Conservation (phyloP, 805 yeast species). For the Spathaspora girioi region DNA sequence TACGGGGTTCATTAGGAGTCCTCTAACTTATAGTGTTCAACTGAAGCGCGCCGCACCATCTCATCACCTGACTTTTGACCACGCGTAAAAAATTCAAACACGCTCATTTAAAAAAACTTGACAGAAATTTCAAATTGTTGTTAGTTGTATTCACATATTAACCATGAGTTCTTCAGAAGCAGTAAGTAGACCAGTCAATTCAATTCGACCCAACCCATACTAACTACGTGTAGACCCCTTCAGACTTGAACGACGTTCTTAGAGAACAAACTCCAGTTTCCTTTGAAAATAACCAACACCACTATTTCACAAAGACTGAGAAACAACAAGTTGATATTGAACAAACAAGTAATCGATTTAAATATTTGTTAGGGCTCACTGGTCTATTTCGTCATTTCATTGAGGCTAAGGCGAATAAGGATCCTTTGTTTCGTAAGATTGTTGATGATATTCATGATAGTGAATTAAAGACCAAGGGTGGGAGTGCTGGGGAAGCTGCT, state of each 20-base stretch:
- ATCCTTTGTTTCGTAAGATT: slow-evolving; percentile 52
- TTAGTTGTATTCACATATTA: not conserved
- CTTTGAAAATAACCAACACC: slow-evolving; percentile 9
- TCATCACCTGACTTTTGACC: no score
- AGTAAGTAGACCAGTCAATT: slow-evolving; percentile 1
- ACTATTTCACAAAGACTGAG: slow-evolving; percentile 32
- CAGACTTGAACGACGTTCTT: slow-evolving; percentile 8
- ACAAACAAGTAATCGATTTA: slow-evolving; percentile 61
- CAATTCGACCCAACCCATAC: not conserved
- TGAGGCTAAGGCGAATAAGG: slow-evolving; percentile 56
- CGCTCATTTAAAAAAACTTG: not conserved
- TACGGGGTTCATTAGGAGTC: no score
- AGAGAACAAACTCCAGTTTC: slow-evolving; percentile 1
- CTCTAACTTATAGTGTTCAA: no score
- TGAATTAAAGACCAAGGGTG: slow-evolving; percentile 10
- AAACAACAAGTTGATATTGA: slow-evolving; percentile 46
- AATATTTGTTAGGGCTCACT: slow-evolving; percentile 60
- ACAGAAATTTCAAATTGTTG: not conserved
- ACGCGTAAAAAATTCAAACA: not conserved
- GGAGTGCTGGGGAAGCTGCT: slow-evolving; percentile 5
- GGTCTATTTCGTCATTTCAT: slow-evolving; percentile 67
- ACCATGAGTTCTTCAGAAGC: slow-evolving; percentile 3
- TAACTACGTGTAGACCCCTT: slow-evolving; percentile 9
- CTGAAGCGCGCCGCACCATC: no score
- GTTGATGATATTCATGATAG: slow-evolving; percentile 34